Conservation (phyloP, 2,329 filamentous ascomycete genomes). For the Teratosphaeriaceae sp. region DNA sequence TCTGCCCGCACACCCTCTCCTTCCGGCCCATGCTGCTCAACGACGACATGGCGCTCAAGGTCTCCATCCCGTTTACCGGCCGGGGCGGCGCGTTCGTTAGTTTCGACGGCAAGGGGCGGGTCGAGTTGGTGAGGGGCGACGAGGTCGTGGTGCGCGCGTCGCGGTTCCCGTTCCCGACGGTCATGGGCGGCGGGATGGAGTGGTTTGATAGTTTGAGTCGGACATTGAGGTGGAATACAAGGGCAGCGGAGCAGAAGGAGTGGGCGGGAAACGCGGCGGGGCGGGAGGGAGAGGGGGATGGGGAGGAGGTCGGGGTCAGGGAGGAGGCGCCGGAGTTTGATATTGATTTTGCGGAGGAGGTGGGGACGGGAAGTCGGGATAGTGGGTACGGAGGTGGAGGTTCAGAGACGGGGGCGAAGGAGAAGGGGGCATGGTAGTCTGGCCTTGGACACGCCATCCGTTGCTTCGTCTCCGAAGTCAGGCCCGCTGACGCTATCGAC, state of each 20-base stretch:
- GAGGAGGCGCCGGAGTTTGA: conserved; percentile 66
- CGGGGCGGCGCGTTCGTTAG: conserved; percentile 93
- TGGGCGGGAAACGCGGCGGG: conserved; percentile 60
- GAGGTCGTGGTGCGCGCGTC: conserved; percentile 94
- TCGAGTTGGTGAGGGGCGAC: conserved; percentile 89
- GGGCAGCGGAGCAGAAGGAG: conserved; percentile 85
- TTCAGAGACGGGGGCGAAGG: neutral
- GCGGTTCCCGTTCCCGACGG: conserved; percentile 95
- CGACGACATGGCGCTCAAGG: conserved; percentile 85
- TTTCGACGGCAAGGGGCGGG: conserved; percentile 93
- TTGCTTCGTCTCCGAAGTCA: too few relatives aligned
- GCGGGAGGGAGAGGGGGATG: conserved; percentile 28
- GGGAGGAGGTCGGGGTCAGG: conserved; percentile 17
- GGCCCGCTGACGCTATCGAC: too few relatives aligned
- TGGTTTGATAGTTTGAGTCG: conserved; percentile 96
- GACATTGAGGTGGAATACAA: conserved; percentile 90
- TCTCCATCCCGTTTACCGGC: conserved; percentile 76
- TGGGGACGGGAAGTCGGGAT: conserved; percentile 6
- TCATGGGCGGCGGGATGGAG: conserved; percentile 80
- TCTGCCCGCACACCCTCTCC: conserved; percentile 93
- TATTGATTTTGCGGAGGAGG: conserved; percentile 72
- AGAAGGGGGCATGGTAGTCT: conserved; percentile 6
- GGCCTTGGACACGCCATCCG: too few relatives aligned
- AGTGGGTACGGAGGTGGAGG: conserved; percentile 13
- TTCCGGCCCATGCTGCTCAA: conserved; percentile 98